A percentile compares a stretch with the other conserved stretches of the same genome.
Evolutionary conservation across 805 yeast species (phyloP).

Genomic region (Saturnispora silvae): DNA sequence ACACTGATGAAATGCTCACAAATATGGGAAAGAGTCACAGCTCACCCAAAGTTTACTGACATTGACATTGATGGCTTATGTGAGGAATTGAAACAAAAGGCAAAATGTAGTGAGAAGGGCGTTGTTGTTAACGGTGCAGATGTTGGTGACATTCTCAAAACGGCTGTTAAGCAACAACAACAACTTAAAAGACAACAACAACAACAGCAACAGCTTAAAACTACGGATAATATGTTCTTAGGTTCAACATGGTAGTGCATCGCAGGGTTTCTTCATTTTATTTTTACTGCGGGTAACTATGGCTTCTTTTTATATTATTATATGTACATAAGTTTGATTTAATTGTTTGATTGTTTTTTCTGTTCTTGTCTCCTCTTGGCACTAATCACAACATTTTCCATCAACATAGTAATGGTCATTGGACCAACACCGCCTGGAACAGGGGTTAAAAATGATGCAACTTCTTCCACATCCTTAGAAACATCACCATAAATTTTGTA

Average conservation of each 20-base stretch:
- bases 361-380: constrained; percentile 27
- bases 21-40: constrained; percentile 90
- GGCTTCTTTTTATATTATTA: background rate
- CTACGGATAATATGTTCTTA: background rate
- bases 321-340: background rate
- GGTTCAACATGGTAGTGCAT: constrained; percentile 2
- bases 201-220: background rate
- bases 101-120: constrained; percentile 89
- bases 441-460: constrained; percentile 64
- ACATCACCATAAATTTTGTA: constrained; percentile 70
- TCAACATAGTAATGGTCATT: constrained; percentile 79
- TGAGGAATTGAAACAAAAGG: constrained; percentile 78
- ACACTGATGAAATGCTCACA: constrained; percentile 70
- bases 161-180: constrained; percentile 6
- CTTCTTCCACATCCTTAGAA: constrained; percentile 46
- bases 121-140: constrained; percentile 78
- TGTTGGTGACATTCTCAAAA: constrained; percentile 43
- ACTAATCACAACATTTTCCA: constrained; percentile 60
- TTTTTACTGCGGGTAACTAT: too few relatives aligned
- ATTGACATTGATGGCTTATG: constrained; percentile 93
- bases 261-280: too few relatives aligned
- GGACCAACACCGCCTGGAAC: constrained; percentile 93
- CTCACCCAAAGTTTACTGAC: constrained; percentile 90
- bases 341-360: background rate
- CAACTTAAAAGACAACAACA: background rate